Percentiles rank a stretch among this genome's conserved stretches.
phyloP scores from a whole-genome alignment of 768 basidiomycete genomes.

The Clavaria fumosa region DNA sequence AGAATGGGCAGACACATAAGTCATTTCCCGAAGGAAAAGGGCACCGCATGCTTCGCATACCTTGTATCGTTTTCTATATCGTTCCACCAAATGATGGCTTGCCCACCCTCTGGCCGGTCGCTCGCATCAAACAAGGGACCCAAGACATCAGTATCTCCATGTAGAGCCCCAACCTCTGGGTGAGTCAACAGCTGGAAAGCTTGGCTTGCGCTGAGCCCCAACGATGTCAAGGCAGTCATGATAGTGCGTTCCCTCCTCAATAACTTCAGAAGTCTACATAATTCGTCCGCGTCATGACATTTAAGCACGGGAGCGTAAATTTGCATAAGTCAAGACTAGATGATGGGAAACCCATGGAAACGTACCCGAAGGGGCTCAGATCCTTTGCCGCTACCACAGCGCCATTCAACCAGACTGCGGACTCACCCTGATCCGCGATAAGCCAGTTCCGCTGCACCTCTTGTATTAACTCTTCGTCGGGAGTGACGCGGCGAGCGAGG shows the following conservation, averaged over 20 bases:
- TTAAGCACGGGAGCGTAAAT: no score
- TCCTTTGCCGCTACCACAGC: slow-evolving; percentile 42
- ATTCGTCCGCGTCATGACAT: no score
- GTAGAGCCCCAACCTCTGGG: slow-evolving; percentile 34
- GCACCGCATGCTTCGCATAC: slow-evolving; percentile 31
- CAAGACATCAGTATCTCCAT: slow-evolving; percentile 31
- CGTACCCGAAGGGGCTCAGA: slow-evolving; percentile 41
- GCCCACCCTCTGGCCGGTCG: slow-evolving; percentile 67
- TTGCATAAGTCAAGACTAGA: background rate
- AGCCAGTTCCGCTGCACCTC: slow-evolving; percentile 46
- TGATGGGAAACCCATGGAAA: background rate
- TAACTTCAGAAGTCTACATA: slow-evolving; percentile 41
- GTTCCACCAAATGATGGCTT: slow-evolving; percentile 76
- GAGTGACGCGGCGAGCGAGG: slow-evolving; percentile 51
- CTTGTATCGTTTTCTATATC: slow-evolving; percentile 73
- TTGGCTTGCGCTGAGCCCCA: slow-evolving; percentile 48
- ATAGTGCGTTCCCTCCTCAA: slow-evolving; percentile 56
- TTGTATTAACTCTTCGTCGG: slow-evolving; percentile 31
- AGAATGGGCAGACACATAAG: background rate
- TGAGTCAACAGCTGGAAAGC: slow-evolving; percentile 66
- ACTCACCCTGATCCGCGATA: slow-evolving; percentile 36
- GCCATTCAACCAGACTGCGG: slow-evolving; percentile 74
- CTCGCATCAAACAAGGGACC: slow-evolving; percentile 86
- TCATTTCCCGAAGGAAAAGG: background rate
- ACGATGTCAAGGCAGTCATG: slow-evolving; percentile 38